A percentile compares a stretch with the other conserved stretches of the same genome.
Conservation (phyloP, 305 asterid species). For the Euphrasia arctica region DNA sequence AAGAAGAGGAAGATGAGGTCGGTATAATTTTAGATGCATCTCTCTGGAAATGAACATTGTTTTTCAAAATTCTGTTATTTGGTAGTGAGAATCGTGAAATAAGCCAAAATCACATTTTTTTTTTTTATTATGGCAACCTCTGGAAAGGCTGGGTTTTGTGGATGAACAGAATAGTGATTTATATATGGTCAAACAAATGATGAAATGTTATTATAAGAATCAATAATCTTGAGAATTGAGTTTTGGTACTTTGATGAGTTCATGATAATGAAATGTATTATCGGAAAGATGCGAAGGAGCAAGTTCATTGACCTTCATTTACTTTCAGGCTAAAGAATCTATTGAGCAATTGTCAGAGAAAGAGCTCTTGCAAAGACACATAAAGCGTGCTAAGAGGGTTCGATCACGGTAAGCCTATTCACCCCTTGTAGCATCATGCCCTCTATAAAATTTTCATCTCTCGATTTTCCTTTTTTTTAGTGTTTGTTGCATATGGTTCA, state of each 20-base stretch:
- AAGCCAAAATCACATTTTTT: not conserved
- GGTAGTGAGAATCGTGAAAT: not conserved
- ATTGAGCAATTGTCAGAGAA: constrained; percentile 52
- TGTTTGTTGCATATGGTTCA: not conserved
- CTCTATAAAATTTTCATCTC: not conserved
- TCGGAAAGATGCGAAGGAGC: no score
- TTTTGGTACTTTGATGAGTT: not conserved
- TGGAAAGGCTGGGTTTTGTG: not conserved
- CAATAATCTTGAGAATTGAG: not conserved
- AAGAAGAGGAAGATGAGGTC: constrained; percentile 73
- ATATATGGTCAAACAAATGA: no score
- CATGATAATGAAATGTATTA: not conserved
- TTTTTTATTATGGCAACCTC: not conserved
- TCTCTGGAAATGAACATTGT: not conserved
- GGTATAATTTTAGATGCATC: not conserved
- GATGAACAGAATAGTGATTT: not conserved
- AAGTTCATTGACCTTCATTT: constrained; percentile 3
- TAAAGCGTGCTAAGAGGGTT: constrained; percentile 84
- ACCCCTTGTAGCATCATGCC: not conserved
- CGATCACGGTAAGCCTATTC: constrained; percentile 10
- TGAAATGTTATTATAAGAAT: not conserved
- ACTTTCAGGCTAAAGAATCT: constrained; percentile 54
- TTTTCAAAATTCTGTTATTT: constrained; percentile 1
- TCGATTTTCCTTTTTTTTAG: not conserved
- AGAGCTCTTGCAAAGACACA: constrained; percentile 76